Base-by-base conservation (phyloP, 352 stramenopile genomes). In the Globisporangium polare region DNA sequence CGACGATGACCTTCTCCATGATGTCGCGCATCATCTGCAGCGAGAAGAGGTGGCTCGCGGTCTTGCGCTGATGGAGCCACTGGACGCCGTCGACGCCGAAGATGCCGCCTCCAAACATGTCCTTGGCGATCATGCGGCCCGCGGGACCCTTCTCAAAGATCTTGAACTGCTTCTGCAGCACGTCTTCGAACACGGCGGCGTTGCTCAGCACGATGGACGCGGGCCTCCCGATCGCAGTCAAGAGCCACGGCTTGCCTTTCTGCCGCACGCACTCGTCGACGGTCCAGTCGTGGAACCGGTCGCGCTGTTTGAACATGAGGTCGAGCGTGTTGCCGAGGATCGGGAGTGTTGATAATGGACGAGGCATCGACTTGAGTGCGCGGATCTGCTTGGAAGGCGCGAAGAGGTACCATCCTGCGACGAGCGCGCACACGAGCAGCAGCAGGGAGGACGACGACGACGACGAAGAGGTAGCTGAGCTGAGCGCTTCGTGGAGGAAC, bases 21-120 rank as follows among this genome's bases (percentile, higher is more conserved):
- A 69, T 71, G 51, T 82, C 74, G 15, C 73, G 72, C 68, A 87
- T 78, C 65, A 81, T 75, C 37, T 71, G 67, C 39, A 83, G 74
- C 26, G 82, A 93, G 37, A 96, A 95, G 10, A 97, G 85, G 60
- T 97, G 90, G 47, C 84, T 95, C 50, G 88, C 83, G 15, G 71
- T 85, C 56, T 92, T 92, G 58, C 85, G 81, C 58, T 94, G 87
- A 26, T 79, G 58, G 13, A 77, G 66, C 87, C 85, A 95, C 41
- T 75, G 66, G 42, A 78, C 63, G 24, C 83, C 80, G 42, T 95
- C 83, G 0, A 69, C 65, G 4, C 70, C 76, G 53, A 93, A 80
- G 58, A 94, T 94, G 43, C 82, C 80, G 17, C 82, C 65, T 15
- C 87, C 85, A 49, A 96, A 75, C 18, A 93, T 60, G 58, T 89